Conservation (phyloP, 768 basidiomycete species). For the Lepiota brunneoincarnata region DNA sequence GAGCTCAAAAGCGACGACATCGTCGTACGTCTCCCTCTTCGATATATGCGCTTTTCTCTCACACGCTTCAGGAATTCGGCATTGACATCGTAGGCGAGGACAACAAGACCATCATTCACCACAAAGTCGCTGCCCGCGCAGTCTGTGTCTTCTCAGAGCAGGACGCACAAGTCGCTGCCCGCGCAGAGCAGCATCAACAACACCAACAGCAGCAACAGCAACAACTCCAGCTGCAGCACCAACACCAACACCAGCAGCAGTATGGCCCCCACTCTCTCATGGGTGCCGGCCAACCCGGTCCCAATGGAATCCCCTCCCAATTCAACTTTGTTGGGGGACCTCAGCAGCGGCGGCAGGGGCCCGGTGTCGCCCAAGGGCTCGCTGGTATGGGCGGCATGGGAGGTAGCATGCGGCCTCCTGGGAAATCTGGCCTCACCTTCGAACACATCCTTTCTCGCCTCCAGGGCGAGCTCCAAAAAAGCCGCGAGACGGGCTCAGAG, state of each 20-base stretch:
- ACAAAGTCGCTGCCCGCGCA: conserved; percentile 96
- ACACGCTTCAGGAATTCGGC: conserved; percentile 80
- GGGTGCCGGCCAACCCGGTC: conserved; percentile 13
- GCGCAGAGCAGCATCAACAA: conserved; percentile 65
- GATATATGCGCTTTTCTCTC: conserved; percentile 12
- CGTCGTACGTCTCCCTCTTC: conserved; percentile 59
- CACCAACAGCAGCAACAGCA: conserved; percentile 38
- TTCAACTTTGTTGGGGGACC: conserved; percentile 25
- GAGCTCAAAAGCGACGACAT: conserved; percentile 95
- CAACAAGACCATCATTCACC: conserved; percentile 96
- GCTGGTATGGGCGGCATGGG: conserved; percentile 78
- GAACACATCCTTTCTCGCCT: conserved; percentile 88
- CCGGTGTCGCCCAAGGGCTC: conserved; percentile 23
- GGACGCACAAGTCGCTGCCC: conserved; percentile 74
- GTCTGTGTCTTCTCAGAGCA: conserved; percentile 85
- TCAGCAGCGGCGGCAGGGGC: conserved; percentile 50
- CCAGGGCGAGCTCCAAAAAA: conserved; percentile 94
- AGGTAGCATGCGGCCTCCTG: conserved; percentile 65
- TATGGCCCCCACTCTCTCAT: conserved; percentile 9
- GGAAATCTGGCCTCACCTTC: conserved; percentile 86
- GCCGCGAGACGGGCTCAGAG: conserved; percentile 88
- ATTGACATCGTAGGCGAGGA: conserved; percentile 99
- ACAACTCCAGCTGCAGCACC: conserved; percentile 19
- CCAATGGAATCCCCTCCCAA: conserved; percentile 11
- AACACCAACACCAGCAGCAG: conserved; percentile 12